Conservation (phyloP, 2,329 filamentous ascomycete species). For the Aspergillus alliaceus region DNA sequence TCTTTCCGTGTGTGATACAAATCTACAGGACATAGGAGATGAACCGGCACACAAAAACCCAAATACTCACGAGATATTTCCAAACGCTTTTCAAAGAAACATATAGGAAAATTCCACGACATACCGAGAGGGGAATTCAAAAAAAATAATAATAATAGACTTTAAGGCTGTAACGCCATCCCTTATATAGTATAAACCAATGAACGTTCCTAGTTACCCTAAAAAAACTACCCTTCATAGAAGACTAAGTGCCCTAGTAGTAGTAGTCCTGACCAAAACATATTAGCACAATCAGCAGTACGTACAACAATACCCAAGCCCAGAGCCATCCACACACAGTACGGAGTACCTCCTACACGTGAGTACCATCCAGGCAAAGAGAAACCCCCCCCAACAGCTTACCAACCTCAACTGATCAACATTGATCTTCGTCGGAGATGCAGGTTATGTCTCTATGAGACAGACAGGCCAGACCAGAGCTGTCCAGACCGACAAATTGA, state of each 20-base stretch:
- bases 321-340: not conserved
- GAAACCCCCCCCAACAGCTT: no score
- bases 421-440: not conserved
- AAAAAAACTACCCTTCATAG: no score
- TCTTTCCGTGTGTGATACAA: not conserved
- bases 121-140: not conserved
- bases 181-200: not conserved
- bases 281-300: not conserved
- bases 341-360: no score
- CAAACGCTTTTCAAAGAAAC: not conserved
- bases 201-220: not conserved
- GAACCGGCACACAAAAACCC: not conserved
- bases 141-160: not conserved
- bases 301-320: not conserved
- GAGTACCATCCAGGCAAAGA: no score
- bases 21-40: not conserved
- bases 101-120: not conserved
- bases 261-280: not conserved
- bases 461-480: slow-evolving; percentile 1
- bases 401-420: not conserved
- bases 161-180: not conserved
- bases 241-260: no score
- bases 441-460: not conserved
- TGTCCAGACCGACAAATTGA: not conserved
- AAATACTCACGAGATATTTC: not conserved